A percentile compares a stretch with the other conserved stretches of the same genome.
Evolutionary conservation across 768 basidiomycete genomes (phyloP).

Genomic region (Boletus subcaerulescens): DNA sequence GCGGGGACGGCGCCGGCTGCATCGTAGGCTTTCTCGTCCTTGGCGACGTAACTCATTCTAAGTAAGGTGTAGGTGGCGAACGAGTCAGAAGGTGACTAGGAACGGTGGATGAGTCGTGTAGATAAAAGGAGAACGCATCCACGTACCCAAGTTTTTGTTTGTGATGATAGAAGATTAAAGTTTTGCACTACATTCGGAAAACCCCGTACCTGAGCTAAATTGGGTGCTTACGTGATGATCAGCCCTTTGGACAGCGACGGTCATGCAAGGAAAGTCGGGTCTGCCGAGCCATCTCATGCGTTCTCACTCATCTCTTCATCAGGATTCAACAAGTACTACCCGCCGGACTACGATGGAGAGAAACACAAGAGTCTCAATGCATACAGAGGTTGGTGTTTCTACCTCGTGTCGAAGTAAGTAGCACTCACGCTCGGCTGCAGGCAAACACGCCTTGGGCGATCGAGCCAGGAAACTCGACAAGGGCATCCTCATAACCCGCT

Average conservation of each 20-base stretch:
- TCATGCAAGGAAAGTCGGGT: constrained; percentile 42
- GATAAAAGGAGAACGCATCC: neutral
- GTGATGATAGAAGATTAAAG: constrained; percentile 36
- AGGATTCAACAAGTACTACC: constrained; percentile 81
- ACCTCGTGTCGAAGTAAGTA: neutral
- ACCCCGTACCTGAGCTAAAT: constrained; percentile 15
- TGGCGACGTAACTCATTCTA: constrained; percentile 98
- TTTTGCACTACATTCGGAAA: constrained; percentile 22
- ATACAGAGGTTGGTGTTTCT: constrained; percentile 52
- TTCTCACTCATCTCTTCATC: constrained; percentile 6
- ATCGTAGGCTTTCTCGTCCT: constrained; percentile 97
- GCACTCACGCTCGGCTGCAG: constrained; percentile 35
- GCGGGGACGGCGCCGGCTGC: constrained; percentile 84
- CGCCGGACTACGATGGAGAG: constrained; percentile 70
- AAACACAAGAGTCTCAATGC: constrained; percentile 72
- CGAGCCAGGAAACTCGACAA: constrained; percentile 94
- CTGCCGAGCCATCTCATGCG: neutral
- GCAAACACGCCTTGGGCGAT: constrained; percentile 92
- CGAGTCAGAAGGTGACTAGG: constrained; percentile 83
- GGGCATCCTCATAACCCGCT: constrained; percentile 92
- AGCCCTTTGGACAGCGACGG: constrained; percentile 1
- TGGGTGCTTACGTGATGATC: neutral
- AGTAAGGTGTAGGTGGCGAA: constrained; percentile 26
- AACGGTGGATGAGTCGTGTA: neutral
- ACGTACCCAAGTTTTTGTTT: constrained; percentile 26